These are phyloP conservation scores for Scenedesmus sp. DNA, from an alignment of 163 green algal genomes.

Conservation along the genomic window DNA sequence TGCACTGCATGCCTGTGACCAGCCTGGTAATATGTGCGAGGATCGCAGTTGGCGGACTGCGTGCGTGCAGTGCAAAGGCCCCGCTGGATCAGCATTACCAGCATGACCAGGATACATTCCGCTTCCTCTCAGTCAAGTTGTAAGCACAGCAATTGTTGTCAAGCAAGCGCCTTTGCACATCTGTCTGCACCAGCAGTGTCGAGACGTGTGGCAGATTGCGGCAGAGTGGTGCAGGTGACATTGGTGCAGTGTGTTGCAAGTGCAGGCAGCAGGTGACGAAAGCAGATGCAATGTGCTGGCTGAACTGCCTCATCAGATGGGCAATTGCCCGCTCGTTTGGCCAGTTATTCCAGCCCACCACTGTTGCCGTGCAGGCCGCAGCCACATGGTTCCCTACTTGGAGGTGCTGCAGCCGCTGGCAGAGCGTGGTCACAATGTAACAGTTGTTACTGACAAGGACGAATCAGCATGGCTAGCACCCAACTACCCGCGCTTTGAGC, in stretches of 20 bases:
- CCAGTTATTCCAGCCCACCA: background rate
- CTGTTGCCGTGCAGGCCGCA: constrained; percentile 15
- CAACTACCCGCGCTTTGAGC: background rate
- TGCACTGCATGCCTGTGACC: background rate
- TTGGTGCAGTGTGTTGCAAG: no score
- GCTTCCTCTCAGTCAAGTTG: no score
- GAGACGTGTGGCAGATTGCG: no score
- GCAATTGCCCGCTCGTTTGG: background rate
- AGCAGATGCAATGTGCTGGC: background rate
- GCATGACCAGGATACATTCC: background rate
- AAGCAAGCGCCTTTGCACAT: no score
- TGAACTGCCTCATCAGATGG: no score
- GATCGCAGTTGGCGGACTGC: background rate
- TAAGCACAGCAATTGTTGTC: no score
- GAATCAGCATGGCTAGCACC: constrained; percentile 12
- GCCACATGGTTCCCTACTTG: constrained; percentile 42
- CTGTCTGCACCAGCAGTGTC: no score
- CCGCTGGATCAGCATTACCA: background rate
- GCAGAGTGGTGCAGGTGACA: no score
- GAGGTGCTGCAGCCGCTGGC: constrained; percentile 39
- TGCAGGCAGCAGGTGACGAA: background rate
- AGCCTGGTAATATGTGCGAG: background rate
- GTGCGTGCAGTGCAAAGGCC: no score
- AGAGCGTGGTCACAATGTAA: constrained; percentile 34
- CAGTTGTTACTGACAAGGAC: constrained; percentile 31